Base-by-base conservation (phyloP, 768 basidiomycete species). In the Chiua virens region DNA sequence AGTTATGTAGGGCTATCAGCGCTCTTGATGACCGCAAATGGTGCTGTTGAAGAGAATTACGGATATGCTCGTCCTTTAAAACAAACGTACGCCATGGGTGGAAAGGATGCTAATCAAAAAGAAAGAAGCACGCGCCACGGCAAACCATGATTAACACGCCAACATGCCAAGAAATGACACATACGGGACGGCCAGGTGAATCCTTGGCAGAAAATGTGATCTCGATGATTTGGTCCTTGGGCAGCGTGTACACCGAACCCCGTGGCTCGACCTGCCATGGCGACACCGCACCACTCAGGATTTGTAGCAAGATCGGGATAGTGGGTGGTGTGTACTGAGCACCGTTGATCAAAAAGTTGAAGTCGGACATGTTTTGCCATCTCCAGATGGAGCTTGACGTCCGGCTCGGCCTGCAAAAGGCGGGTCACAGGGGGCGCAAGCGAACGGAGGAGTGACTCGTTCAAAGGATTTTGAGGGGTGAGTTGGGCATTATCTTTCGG, bases 11-110 rank as follows among this genome's bases (percentile, higher is more conserved):
- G 49, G 50, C 61, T 71, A 3, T 71, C 71, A 7, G 73, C 74
- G 46, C 71, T 75, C 21, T 71, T 64, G 38, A 79, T 60, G 32
- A 78, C 75, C 17, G 57, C 62, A 47, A 78, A 78, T 1, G 63
- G 47, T 78, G 76, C 73, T 77, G 36, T 46, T 18, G 35, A 25
- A 20, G 7, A 14, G 30, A 10, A 28, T 28, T 10, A 15, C 32
- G 32, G 8, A n/a, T n/a, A n/a, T n/a, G n/a, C n/a, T n/a, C n/a
- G n/a, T n/a, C n/a, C n/a, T n/a, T n/a, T n/a, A n/a, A n/a, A n/a
- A n/a, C n/a, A 5, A 35, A 47, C 61, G 11, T 37, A 60, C 58
- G 25, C 50, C 61, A 17, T 59, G 61, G 42, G 39, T 62, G 61
- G 39, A 62, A 62, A 20, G 58, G 61, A 35, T 63, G 59, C 56